Evolutionary conservation across 306 rosid species (phyloP), one percentile per base, ranked within the genome.

Genomic region (Coriaria nepalensis): DNA sequence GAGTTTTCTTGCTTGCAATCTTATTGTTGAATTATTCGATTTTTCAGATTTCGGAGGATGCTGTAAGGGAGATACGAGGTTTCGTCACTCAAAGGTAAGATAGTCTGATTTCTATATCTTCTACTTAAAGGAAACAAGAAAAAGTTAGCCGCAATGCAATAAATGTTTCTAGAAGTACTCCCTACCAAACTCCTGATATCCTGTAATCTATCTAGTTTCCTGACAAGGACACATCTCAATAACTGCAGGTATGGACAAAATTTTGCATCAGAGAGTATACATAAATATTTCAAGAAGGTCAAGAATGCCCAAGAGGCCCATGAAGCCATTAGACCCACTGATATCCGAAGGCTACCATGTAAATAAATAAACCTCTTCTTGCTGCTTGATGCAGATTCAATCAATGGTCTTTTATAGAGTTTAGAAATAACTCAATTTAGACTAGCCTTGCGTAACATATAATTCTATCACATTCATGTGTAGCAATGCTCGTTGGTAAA

Each of bases 261-360:
- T 53, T 85, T 77, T 75, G 92, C 56, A 46, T 43, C 92, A 46
- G 77, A 40, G 40, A 72, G 55, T 73, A 56, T 76, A 33, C 79
- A 73, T 43, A 90, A 85, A 68, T 79, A 75, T 70, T 81, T 67
- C 67, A 90, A 77, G 67, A 90, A 90, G 82, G 95, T 90, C 63
- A 90, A 90, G 82, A 90, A 85, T 77, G 95, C 98, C 55, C 96
- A 90, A 70, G 98, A 90, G 78, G 98, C 95, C 64, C 95, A 90
- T 67, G 98, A 90, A 75, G 98, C 95, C 37, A 90, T 90, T 63
- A 85, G 98, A 66, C 93, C 98, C 8, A 85, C 98, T 13, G 92
- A 90, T 73, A 77, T 90, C 57, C 59, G 55, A 58, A 72, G 72
- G 67, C 58, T 71, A 37, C 98, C 98, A 77, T 90, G 98, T 85